Evolutionary conservation across 2,329 filamentous ascomycete genomes (phyloP).

Genomic region (Didymella pinodella): DNA sequence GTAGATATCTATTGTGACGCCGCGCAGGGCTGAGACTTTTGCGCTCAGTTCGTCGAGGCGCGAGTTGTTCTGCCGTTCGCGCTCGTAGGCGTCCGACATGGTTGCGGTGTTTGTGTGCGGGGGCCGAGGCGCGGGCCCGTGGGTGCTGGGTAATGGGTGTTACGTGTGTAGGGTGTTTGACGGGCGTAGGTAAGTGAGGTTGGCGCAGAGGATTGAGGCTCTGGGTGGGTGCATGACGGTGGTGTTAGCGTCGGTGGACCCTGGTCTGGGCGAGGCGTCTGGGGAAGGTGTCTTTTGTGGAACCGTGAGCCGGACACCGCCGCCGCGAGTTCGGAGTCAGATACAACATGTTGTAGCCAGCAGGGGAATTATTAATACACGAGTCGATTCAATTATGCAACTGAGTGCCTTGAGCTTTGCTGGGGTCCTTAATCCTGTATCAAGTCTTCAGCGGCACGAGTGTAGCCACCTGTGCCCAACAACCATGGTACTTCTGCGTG

Average conservation of each 20-base stretch:
- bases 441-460: no score
- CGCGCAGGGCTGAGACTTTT: slow-evolving; percentile 91
- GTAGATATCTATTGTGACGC: slow-evolving; percentile 97
- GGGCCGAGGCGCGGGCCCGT: no score
- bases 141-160: no score
- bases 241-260: slow-evolving; percentile 11
- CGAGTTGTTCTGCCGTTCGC: slow-evolving; percentile 86
- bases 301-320: no score
- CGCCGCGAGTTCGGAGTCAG: no score
- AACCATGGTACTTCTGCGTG: no score
- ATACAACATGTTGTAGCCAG: no score
- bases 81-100: slow-evolving; percentile 67
- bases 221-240: slow-evolving; percentile 12
- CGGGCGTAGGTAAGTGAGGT: neutral
- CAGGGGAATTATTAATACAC: no score
- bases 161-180: neutral
- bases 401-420: no score
- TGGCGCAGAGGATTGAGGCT: slow-evolving; percentile 6
- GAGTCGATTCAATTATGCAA: no score
- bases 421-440: no score
- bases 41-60: slow-evolving; percentile 88
- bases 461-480: no score
- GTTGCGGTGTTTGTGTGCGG: slow-evolving; percentile 17
- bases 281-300: slow-evolving; percentile 2
- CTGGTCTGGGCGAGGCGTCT: slow-evolving; percentile 8